Conservation (phyloP, 768 basidiomycete species). For the Boletus sp. region DNA sequence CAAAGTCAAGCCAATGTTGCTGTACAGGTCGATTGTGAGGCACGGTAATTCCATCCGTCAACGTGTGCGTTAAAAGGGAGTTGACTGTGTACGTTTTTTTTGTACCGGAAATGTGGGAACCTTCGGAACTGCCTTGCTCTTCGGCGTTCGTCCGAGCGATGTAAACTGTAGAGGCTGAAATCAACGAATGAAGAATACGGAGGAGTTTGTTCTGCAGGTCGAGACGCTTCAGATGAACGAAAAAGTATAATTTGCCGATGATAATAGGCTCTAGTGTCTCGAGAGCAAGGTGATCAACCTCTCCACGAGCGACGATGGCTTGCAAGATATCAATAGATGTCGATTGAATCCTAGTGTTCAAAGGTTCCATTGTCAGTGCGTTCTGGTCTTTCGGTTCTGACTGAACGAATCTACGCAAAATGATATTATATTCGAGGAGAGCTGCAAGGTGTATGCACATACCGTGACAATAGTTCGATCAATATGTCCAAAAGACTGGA, state of each 20-base stretch:
- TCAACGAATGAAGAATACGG: constrained; percentile 83
- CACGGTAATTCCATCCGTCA: constrained; percentile 76
- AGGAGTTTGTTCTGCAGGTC: constrained; percentile 93
- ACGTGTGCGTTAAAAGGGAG: constrained; percentile 70
- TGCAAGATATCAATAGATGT: constrained; percentile 81
- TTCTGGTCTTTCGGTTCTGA: constrained; percentile 65
- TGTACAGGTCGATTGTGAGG: constrained; percentile 73
- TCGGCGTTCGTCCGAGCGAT: constrained; percentile 29
- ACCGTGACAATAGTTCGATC: constrained; percentile 74
- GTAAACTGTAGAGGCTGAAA: constrained; percentile 57
- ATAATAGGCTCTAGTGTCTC: constrained; percentile 69
- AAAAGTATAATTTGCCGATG: constrained; percentile 72
- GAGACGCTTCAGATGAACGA: constrained; percentile 64
- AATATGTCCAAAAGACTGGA: constrained; percentile 76
- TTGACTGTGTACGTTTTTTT: constrained; percentile 52
- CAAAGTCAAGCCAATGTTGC: constrained; percentile 97
- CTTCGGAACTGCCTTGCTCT: constrained; percentile 35
- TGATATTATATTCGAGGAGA: not conserved
- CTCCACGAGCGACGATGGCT: constrained; percentile 76
- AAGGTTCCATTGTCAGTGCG: constrained; percentile 51
- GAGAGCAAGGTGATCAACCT: constrained; percentile 59
- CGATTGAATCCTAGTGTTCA: constrained; percentile 69
- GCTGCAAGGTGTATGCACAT: constrained; percentile 41
- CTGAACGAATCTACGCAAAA: constrained; percentile 59
- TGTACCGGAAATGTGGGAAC: constrained; percentile 30